phyloP scores from a whole-genome alignment of 805 yeast species.

The Candida golubevii region DNA sequence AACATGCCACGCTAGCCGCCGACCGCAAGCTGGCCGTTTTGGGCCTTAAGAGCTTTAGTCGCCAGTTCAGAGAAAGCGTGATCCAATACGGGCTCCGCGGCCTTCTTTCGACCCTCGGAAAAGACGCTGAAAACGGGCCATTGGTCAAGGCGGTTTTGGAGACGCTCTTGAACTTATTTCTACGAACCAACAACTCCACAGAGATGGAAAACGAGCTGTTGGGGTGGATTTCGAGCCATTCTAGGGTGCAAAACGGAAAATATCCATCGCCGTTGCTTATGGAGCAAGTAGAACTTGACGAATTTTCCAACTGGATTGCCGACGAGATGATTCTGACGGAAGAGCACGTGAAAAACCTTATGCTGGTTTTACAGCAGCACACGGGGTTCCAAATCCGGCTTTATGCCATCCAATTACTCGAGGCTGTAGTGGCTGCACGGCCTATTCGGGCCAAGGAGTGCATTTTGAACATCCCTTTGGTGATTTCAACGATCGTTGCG shows the following conservation, averaged over 20 bases:
- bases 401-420: constrained; percentile 79
- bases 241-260: constrained; percentile 70
- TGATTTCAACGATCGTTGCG: constrained; percentile 68
- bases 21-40: constrained; percentile 91
- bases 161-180: constrained; percentile 75
- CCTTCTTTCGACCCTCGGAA: constrained; percentile 57
- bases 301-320: constrained; percentile 90
- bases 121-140: constrained; percentile 66
- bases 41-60: constrained; percentile 80
- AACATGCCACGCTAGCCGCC: constrained; percentile 72
- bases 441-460: constrained; percentile 69
- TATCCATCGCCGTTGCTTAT: constrained; percentile 69
- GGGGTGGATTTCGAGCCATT: constrained; percentile 70
- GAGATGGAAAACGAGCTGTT: constrained; percentile 55
- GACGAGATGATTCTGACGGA: constrained; percentile 76
- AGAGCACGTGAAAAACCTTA: constrained; percentile 23
- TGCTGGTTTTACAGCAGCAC: constrained; percentile 45
- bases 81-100: constrained; percentile 83
- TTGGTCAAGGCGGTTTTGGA: constrained; percentile 79
- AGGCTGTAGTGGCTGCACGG: constrained; percentile 76
- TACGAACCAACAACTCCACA: constrained; percentile 53
- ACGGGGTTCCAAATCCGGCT: constrained; percentile 72
- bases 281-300: constrained; percentile 62
- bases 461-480: constrained; percentile 68
- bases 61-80: constrained; percentile 86